Percentiles rank a stretch among this genome's conserved stretches.
These are phyloP conservation scores for Cyathus striatus DNA, from an alignment of 768 basidiomycete genomes.

Conservation along the genomic window DNA sequence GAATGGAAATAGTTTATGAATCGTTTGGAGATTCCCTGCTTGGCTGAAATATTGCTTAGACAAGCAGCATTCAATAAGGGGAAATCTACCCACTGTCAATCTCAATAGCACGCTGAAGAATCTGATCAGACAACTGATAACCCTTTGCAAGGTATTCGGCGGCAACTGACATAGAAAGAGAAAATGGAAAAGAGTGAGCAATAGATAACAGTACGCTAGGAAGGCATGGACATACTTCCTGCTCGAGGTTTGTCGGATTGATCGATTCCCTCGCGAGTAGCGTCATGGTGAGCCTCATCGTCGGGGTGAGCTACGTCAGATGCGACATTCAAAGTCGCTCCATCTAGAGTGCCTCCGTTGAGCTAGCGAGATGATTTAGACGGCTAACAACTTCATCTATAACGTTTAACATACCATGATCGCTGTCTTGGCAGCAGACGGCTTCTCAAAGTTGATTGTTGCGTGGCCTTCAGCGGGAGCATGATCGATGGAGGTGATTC, in stretches of 20 bases:
- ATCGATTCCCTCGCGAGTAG: slow-evolving; percentile 42
- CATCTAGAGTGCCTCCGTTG: slow-evolving; percentile 75
- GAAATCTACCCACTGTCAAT: slow-evolving; percentile 47
- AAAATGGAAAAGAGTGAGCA: slow-evolving; percentile 1
- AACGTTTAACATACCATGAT: slow-evolving; percentile 51
- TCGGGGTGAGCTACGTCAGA: slow-evolving; percentile 60
- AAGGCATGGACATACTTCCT: slow-evolving; percentile 53
- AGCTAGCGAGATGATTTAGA: slow-evolving; percentile 31
- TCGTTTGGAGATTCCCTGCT: slow-evolving; percentile 82
- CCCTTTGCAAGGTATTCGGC: slow-evolving; percentile 94
- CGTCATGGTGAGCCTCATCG: slow-evolving; percentile 42
- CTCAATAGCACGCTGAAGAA: slow-evolving; percentile 77
- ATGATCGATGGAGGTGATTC: slow-evolving; percentile 63
- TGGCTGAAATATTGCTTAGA: slow-evolving; percentile 34
- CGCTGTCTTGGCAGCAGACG: slow-evolving; percentile 80
- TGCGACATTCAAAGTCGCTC: slow-evolving; percentile 60
- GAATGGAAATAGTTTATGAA: slow-evolving; percentile 78
- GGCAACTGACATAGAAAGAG: slow-evolving; percentile 61
- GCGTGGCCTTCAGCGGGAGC: slow-evolving; percentile 39
- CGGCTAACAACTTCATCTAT: not conserved
- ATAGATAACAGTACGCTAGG: not conserved
- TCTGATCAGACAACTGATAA: slow-evolving; percentile 72
- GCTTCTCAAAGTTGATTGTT: slow-evolving; percentile 80
- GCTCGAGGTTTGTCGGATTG: slow-evolving; percentile 92
- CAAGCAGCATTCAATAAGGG: not conserved